Evolutionary conservation across 2,329 filamentous ascomycete species (phyloP).

Genomic region (Didymella pomorum): DNA sequence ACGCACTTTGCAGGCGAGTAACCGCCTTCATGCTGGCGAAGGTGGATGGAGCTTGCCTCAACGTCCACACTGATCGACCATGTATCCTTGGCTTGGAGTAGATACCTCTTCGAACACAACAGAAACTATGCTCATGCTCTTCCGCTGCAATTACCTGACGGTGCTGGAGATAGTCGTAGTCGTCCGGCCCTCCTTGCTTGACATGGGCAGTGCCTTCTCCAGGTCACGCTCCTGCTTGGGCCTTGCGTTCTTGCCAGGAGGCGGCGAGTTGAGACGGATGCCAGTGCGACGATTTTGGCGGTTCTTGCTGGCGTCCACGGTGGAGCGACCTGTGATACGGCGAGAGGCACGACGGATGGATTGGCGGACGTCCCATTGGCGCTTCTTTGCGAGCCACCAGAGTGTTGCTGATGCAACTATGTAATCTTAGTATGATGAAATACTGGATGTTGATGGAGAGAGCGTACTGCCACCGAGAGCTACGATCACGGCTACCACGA

Average conservation of each 20-base stretch:
- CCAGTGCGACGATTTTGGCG: slow-evolving; percentile 47
- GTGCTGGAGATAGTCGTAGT: slow-evolving; percentile 49
- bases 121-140: background rate
- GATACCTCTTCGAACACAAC: background rate
- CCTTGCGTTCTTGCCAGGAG: slow-evolving; percentile 35
- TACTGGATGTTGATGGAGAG: background rate
- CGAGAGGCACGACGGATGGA: slow-evolving; percentile 71
- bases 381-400: slow-evolving; percentile 83
- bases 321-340: slow-evolving; percentile 54
- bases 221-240: slow-evolving; percentile 39
- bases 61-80: background rate
- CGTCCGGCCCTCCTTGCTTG: slow-evolving; percentile 35
- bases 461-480: slow-evolving; percentile 69
- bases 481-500: slow-evolving; percentile 74
- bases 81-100: background rate
- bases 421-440: slow-evolving; percentile 22
- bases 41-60: slow-evolving; percentile 9
- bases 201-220: slow-evolving; percentile 44
- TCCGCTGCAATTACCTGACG: slow-evolving; percentile 19
- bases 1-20: background rate
- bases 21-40: background rate
- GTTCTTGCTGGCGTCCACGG: slow-evolving; percentile 37
- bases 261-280: slow-evolving; percentile 48
- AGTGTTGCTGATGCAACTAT: slow-evolving; percentile 71
- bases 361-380: slow-evolving; percentile 80